Base-by-base conservation (phyloP, 495 filamentous ascomycete species). In the Daldinia caldariorum region DNA sequence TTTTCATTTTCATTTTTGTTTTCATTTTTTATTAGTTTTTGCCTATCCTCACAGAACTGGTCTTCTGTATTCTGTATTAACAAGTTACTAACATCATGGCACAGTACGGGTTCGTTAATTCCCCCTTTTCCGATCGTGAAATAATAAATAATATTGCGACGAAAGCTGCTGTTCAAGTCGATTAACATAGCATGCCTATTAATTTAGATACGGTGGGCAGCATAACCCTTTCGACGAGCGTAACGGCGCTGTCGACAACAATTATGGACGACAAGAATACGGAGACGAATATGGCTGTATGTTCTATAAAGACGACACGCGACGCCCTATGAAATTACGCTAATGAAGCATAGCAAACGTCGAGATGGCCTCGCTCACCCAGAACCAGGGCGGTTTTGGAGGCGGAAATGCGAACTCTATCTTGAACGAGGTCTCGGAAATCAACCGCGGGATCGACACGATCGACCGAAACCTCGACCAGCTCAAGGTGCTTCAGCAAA, bases 371-470 rank as follows among this genome's bases (percentile, higher is more conserved):
- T 82, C 88, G 29, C 79, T 91, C 6, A 63, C 78, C 41, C 76
- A 79, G 71, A 87, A 87, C 59, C 43, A 47, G 14, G 80, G 78
- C 8, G 70, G 77, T 47, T 76, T 81, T 63, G 79, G 76, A 54
- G 78, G 80, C 12, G 70, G 69, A 61, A 89, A 90, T 67, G 88
- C 91, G 22, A 93, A 90, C 73, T 85, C 86, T 43, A 89, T 96
- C 72, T 85, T 97, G 51, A 91, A 95, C 79, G 91, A 96, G 76
- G 93, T 92, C 82, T 84, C 86, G 20, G 87, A 90, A 43, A 90
- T 97, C 79, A 89, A 91, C 79, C 83, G 85, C 55, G 90, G 87
- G 38, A 91, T 97, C 68, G 88, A 94, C 69, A 82, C 86, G 62
- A 85, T 97, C 59, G 88, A 97, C 75, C 79, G 72, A 60, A 87